Conservation (phyloP, 768 basidiomycete species). For the Xerocomellus amylosporus region DNA sequence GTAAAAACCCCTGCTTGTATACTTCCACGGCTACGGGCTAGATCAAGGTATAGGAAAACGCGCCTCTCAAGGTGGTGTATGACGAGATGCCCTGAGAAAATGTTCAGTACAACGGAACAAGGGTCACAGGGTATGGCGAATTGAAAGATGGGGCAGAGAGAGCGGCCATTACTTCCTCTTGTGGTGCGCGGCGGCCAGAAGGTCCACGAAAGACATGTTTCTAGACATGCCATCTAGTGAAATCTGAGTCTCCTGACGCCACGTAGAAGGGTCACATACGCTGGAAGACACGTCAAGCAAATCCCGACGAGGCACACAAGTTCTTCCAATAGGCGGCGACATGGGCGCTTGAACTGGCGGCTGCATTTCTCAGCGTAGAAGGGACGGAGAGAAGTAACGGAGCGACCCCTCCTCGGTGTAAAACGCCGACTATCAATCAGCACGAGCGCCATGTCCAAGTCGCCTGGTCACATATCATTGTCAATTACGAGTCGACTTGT, state of each 20-base stretch:
- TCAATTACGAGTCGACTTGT: conserved; percentile 8
- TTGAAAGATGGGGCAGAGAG: conserved; percentile 12
- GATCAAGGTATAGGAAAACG: conserved; percentile 38
- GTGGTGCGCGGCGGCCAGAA: conserved; percentile 31
- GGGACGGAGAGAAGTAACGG: conserved; percentile 37
- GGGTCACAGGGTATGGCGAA: conserved; percentile 30
- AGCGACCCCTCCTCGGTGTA: conserved; percentile 42
- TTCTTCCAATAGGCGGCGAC: conserved; percentile 40
- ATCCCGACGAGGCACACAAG: conserved; percentile 38
- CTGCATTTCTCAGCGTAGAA: conserved; percentile 14
- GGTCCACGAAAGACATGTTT: conserved; percentile 26
- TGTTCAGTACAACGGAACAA: conserved; percentile 25
- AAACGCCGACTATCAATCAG: conserved; percentile 38
- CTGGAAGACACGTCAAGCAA: conserved; percentile 28
- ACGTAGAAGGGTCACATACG: conserved; percentile 15
- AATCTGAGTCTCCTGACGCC: not conserved
- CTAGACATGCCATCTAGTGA: conserved; percentile 24
- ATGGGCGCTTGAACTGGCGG: conserved; percentile 1
- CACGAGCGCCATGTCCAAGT: conserved; percentile 27
- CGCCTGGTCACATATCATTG: too few relatives aligned
- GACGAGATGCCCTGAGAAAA: conserved; percentile 15
- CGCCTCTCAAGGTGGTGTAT: conserved; percentile 23
- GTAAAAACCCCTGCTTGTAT: too few relatives aligned
- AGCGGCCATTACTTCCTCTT: conserved; percentile 13
- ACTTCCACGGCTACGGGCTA: conserved; percentile 36